Percentiles rank a stretch among this genome's conserved stretches.
These are phyloP conservation scores for Yarrowia bubula DNA, from an alignment of 805 yeast species.

Conservation along the genomic window DNA sequence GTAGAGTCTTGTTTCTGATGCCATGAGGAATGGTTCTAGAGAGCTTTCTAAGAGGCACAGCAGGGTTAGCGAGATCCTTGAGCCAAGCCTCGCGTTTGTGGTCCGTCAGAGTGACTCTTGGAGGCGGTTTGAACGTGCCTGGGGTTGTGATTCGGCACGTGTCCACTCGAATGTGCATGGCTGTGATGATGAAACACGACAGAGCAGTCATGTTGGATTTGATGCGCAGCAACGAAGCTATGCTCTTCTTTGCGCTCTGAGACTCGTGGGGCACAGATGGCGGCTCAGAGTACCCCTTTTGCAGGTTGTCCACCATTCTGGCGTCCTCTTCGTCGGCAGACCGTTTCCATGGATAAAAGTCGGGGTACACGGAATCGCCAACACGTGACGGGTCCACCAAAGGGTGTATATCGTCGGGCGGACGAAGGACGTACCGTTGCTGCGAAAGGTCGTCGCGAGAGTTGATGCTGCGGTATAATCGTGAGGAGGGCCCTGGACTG, in stretches of 20 bases:
- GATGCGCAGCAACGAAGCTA: conserved; percentile 44
- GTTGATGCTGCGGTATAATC: conserved; percentile 20
- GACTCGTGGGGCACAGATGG: conserved; percentile 64
- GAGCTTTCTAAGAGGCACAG: conserved; percentile 62
- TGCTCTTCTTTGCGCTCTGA: conserved; percentile 62
- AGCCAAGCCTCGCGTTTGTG: conserved; percentile 84
- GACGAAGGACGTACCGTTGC: conserved; percentile 39
- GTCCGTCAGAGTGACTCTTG: conserved; percentile 86
- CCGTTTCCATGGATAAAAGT: conserved; percentile 71
- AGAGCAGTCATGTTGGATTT: conserved; percentile 50
- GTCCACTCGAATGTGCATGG: conserved; percentile 49
- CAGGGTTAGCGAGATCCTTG: conserved; percentile 67
- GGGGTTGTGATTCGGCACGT: conserved; percentile 49
- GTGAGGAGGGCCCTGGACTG: conserved; percentile 26
- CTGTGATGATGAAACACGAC: conserved; percentile 47
- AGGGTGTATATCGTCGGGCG: conserved; percentile 41
- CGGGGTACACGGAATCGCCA: conserved; percentile 52
- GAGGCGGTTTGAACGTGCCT: conserved; percentile 72
- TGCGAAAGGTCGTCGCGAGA: conserved; percentile 34
- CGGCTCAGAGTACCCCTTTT: conserved; percentile 67
- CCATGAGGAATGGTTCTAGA: conserved; percentile 90
- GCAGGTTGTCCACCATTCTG: conserved; percentile 54
- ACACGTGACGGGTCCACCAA: conserved; percentile 32
- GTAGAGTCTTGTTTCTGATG: conserved; percentile 63
- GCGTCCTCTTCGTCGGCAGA: conserved; percentile 49